Base-by-base conservation (phyloP, 352 stramenopile genomes). In the Thalassiosira mediterranea region DNA sequence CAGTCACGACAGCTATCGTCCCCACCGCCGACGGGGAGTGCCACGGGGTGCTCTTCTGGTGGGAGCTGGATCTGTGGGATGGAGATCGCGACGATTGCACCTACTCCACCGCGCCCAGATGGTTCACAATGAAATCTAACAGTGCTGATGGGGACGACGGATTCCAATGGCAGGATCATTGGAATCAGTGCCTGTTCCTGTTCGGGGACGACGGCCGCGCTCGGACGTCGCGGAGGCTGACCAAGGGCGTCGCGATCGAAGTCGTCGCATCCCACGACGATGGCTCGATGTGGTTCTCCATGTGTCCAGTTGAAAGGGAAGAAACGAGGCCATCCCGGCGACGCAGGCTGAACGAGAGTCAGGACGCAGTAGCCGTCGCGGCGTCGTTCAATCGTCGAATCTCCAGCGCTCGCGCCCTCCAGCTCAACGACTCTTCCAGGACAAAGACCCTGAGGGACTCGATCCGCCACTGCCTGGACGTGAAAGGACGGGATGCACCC, bases 101-200 rank as follows among this genome's bases (percentile, higher is more conserved):
- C 1, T 90, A 90, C 64, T 80, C 54, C 19, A 90, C 84, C 1
- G 31, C 72, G 54, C 56, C 48, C 7, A 68, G 70, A 40, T 62
- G 46, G 28, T 72, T 51, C 17, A n/a, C n/a, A n/a, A n/a, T n/a
- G n/a, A n/a, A n/a, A n/a, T n/a, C n/a, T n/a, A n/a, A n/a, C n/a
- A 62, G 1, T 34, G 37, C 40, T 3, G 44, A 21, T 44, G 32
- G 17, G 8, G 32, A 64, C 25, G 51, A 47, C 7, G 11, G 38
- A 38, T 32, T 38, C n/a, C 84, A 93, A 79, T 92, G 78, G 66
- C 87, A 93, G 79, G 87, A 93, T 84, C 87, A 93, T 66, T 93
- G 87, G 87, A 82, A 90, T n/a, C 82, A 86, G 66, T 87, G 77
- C 71, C 15, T 92, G 10, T 88, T 76, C 49, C 48, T 87, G 7